Base-by-base conservation (phyloP, 169 alveolate genomes). In the Theileria annulata region DNA sequence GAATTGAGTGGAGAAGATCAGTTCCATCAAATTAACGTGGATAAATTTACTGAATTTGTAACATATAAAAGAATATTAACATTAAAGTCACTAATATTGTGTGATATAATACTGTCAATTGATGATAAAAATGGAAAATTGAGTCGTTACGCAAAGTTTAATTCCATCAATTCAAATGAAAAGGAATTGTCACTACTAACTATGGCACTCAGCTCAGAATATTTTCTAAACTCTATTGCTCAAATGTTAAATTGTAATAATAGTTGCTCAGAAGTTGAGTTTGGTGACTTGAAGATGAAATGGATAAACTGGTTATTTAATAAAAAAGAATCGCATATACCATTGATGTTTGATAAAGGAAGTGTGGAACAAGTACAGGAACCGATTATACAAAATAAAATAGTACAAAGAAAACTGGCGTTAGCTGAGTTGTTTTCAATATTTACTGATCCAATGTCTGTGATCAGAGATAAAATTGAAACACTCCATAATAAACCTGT, bases 341-440 rank as follows among this genome's bases (percentile, higher is more conserved):
- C 89, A 1, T 33, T 51, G 64, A 23, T 75, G 51, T 51, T 77
- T 56, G 80, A 80, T 23, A 54, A 10, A 19, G 51, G 59, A 4
- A 28, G 79, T 12, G 31, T 28, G n/a, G 74, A 82, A 68, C 77
- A 82, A 21, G 75, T 82, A 54, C 89, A 82, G 71, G 83, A 82
- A 49, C 69, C 79, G 5, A 58, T 82, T 13, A n/a, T 74, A 4
- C 31, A 54, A 9, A 28, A 76, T 47, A 59, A 79, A 0, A 6
- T 82, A 31, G 1, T 33, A 6, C 84, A 76, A 48, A 68, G 89
- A 37, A 70, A 19, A 23, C 21, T 69, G 31, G 89, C 77, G 6
- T 28, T 64, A 42, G 49, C 35, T 56, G 86, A 82, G 21, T 30
- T 75, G 58, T n/a, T 75, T n/a, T 30, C 37, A 28, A 60, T 59